Percentiles rank a stretch among this genome's conserved stretches.
Evolutionary conservation across 139 green algal species (phyloP).

Genomic region (Coccomyxa sp.): DNA sequence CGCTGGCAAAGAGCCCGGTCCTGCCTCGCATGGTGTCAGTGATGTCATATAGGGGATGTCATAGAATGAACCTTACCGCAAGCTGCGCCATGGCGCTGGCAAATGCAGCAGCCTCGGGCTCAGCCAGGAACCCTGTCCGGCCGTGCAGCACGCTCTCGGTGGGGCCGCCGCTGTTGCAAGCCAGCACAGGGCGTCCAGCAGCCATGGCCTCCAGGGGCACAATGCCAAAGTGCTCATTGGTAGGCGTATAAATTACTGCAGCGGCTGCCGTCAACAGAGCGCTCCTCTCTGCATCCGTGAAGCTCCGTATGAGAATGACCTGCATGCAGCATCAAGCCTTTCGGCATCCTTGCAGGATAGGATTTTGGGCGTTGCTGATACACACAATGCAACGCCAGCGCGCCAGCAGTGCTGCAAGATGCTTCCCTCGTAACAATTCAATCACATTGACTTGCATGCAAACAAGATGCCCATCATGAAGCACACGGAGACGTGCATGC

Average conservation of each 20-base stretch:
- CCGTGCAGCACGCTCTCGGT: slow-evolving; percentile 69
- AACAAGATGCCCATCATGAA: no score
- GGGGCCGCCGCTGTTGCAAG: slow-evolving; percentile 80
- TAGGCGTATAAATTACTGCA: slow-evolving; percentile 86
- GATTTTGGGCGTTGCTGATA: background rate
- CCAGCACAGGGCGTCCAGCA: slow-evolving; percentile 75
- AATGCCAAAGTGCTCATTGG: slow-evolving; percentile 98
- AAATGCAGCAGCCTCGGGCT: slow-evolving; percentile 43
- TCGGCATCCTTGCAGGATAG: background rate
- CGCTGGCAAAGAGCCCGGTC: no score
- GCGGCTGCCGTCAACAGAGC: slow-evolving; percentile 59
- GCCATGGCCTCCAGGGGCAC: slow-evolving; percentile 97
- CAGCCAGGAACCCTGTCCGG: slow-evolving; percentile 63
- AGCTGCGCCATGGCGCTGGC: slow-evolving; percentile 45
- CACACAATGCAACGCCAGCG: background rate
- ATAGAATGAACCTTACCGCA: background rate
- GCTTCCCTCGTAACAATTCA: background rate
- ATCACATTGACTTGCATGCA: no score
- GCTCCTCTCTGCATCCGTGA: slow-evolving; percentile 68
- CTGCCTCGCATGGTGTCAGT: no score
- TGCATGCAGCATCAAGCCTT: slow-evolving; percentile 1
- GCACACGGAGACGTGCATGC: no score
- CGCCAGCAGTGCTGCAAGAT: background rate
- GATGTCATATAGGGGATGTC: no score
- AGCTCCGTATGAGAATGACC: slow-evolving; percentile 83